A percentile compares a stretch with the other conserved stretches of the same genome.
These are phyloP conservation scores for Fusarium nematophilum DNA, from an alignment of 2,329 filamentous ascomycete species.

Conservation along the genomic window DNA sequence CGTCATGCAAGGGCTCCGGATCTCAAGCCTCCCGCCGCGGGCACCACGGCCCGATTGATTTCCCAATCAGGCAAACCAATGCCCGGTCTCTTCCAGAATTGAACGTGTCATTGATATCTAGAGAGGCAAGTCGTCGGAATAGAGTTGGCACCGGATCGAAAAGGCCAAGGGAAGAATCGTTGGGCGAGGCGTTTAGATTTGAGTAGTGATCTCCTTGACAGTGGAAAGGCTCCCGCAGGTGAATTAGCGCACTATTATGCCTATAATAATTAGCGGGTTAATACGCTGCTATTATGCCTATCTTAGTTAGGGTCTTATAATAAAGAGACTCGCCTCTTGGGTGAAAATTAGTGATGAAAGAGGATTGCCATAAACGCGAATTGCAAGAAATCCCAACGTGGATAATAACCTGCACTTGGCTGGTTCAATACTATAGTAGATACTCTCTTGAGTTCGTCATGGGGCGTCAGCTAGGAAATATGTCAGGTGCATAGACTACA, in stretches of 20 bases:
- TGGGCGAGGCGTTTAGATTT: not conserved
- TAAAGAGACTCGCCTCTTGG: no score
- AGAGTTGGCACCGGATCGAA: not conserved
- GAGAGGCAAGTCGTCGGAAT: not conserved
- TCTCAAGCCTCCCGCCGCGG: conserved; percentile 10
- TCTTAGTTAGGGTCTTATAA: no score
- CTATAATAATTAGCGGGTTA: no score
- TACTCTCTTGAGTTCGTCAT: conserved; percentile 31
- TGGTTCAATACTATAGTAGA: conserved; percentile 8
- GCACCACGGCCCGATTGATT: conserved; percentile 16
- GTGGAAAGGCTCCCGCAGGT: no score
- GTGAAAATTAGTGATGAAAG: no score
- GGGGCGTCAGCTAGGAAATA: conserved; percentile 35
- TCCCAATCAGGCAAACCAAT: conserved; percentile 17
- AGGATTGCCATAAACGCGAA: not conserved
- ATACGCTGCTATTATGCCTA: no score
- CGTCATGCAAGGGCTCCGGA: conserved; percentile 30
- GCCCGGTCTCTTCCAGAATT: not conserved
- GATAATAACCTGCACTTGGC: not conserved
- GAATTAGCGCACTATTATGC: no score
- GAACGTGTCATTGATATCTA: not conserved
- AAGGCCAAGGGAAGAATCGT: no score
- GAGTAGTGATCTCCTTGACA: no score
- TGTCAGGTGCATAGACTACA: conserved; percentile 34
- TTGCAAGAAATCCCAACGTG: not conserved